Conservation (phyloP, 331 rosid genomes). For the Acacia pycnantha region DNA sequence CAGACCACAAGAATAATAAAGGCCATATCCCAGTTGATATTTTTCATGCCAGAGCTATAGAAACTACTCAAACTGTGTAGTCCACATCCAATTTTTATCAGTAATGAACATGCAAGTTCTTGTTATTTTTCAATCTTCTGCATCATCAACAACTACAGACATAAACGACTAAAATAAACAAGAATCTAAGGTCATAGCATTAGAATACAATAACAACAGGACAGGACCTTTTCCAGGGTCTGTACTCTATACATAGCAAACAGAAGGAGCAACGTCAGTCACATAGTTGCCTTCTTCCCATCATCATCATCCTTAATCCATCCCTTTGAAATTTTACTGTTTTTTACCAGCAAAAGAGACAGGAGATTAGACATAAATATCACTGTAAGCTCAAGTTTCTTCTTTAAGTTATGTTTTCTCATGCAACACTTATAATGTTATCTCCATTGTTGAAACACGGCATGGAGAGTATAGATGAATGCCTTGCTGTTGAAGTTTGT, state of each 20-base stretch:
- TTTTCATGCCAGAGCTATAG: background rate
- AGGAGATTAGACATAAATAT: conserved; percentile 20
- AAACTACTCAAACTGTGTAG: conserved; percentile 13
- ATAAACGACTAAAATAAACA: conserved; percentile 22
- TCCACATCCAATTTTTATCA: conserved; percentile 27
- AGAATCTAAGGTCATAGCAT: conserved; percentile 28
- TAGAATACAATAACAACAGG: conserved; percentile 39
- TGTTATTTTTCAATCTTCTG: conserved; percentile 42
- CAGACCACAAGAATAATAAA: background rate
- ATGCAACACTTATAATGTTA: conserved; percentile 59
- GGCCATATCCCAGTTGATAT: conserved; percentile 23
- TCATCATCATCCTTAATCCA: background rate
- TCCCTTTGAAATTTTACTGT: conserved; percentile 15
- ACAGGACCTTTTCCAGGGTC: conserved; percentile 48
- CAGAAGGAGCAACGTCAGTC: conserved; percentile 43
- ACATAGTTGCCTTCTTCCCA: conserved; percentile 32
- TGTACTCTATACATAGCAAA: conserved; percentile 59
- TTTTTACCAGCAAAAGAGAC: conserved; percentile 19
- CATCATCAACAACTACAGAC: conserved; percentile 36
- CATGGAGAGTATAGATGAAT: conserved; percentile 46
- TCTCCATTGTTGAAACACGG: conserved; percentile 63
- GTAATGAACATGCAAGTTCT: conserved; percentile 24
- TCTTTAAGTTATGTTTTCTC: conserved; percentile 9
- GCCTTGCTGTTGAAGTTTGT: conserved; percentile 52
- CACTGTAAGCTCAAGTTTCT: conserved; percentile 23